Base-by-base conservation (phyloP, 257 asterid genomes). In the Fraxinus americana region DNA sequence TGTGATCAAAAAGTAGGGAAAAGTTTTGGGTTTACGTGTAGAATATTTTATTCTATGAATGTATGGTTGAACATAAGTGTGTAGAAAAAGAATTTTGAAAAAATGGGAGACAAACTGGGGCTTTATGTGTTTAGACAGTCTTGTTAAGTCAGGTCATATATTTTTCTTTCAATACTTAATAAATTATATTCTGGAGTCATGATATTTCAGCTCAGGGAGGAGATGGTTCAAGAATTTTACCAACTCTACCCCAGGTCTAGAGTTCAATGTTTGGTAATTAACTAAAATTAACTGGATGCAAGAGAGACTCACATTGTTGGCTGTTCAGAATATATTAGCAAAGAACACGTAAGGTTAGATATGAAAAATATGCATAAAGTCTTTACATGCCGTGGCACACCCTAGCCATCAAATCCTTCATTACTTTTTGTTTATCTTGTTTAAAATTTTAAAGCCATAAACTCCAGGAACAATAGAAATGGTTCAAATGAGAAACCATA, bases 381-480 rank as follows among this genome's bases (percentile, higher is more conserved):
- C 65, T 54, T 54, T 4, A 54, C 65, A 54, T 17, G 65, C 57
- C 7, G 2, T 54, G 65, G 21, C 27, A n/a, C 25, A 5, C n/a
- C 57, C 57, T 48, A 54, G 25, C 65, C 65, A 48, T 48, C n/a
- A n/a, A 54, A 54, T 7, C 65, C 27, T 54, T 17, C n/a, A 7
- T n/a, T 6, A 17, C 27, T 19, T 54, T n/a, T 54, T 54, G 10
- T 54, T 54, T 54, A 69, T 71, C 70, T 41, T 12, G 65, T 74
- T 71, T 59, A 67, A 39, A 59, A 43, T 69, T 59, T n/a, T 29
- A 52, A 65, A 4, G 72, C 74, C 35, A 43, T 61, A 63, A 74
- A 72, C 59, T 63, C 35, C 13, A 27, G 35, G 73, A 79, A 74
- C 76, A 45, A 66, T 63, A 14, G 27, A 30, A 17, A 30, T 10